Base-by-base conservation (phyloP, 306 rosid species). In the Prosopis cineraria region DNA sequence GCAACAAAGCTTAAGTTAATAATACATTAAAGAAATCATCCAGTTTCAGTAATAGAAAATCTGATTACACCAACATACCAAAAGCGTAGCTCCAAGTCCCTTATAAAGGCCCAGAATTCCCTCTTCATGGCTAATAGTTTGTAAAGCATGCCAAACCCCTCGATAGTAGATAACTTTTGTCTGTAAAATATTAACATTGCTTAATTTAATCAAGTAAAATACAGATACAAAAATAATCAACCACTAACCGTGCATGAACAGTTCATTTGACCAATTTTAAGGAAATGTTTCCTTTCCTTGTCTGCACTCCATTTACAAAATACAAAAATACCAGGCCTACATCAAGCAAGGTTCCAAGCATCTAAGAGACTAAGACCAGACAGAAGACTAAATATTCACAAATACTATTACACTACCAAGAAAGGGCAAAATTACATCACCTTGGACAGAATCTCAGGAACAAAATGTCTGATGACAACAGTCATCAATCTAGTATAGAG, bases 51-150 rank as follows among this genome's bases (percentile, higher is more conserved):
- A 11, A 48, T 69, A 68, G 68, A 31, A 47, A 59, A 78, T 75
- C 43, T 59, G 36, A 71, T 40, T 33, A 80, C 29, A 72, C 40
- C 45, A 47, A 56, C 89, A 78, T 93, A 93, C 98, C 99, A 96
- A 81, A 25, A 96, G 89, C 29, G 98, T 93, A 65, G 99, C 91
- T 83, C 99, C 99, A 41, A 96, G 98, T 80, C 99, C 99, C 85
- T 96, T 93, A 80, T 96, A 93, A 31, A 96, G 98, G 55, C 96
- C 96, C 45, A 86, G 55, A 67, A 93, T 11, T 55, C 99, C 99
- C 88, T 96, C 99, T 17, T 96, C 99, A 70, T 79, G 85, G 82
- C 77, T 43, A 62, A 93, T 96, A 37, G 97, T 96, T 66, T 37
- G 87, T 81, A 96, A 58, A 67, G 98, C 77, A 81, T 96, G 97